Evolutionary conservation across 2,329 filamentous ascomycete species (phyloP).

Genomic region (Apiospora rasikravindrae): DNA sequence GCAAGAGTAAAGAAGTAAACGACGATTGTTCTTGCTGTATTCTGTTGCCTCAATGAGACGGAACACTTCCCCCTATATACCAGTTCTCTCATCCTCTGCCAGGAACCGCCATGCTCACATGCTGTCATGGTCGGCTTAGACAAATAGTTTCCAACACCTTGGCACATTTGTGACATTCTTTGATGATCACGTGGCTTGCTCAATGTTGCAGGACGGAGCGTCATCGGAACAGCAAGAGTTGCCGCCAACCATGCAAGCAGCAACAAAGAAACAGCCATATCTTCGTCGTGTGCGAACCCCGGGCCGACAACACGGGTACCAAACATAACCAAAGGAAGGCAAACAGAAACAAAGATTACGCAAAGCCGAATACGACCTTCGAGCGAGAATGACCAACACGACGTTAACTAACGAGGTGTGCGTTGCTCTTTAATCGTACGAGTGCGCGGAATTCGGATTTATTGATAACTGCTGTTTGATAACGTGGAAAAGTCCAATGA

Average conservation of each 20-base stretch:
- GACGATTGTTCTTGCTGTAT: neutral
- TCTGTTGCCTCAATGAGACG: neutral
- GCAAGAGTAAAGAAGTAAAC: neutral
- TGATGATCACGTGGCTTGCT: neutral
- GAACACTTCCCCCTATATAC: neutral
- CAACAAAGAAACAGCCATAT: neutral
- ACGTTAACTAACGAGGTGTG: neutral
- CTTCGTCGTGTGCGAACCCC: neutral
- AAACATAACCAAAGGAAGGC: neutral
- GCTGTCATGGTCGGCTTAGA: neutral
- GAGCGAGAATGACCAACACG: neutral
- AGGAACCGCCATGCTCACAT: neutral
- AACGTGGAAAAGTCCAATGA: neutral
- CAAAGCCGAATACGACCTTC: neutral
- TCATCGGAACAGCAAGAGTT: too few species aligned
- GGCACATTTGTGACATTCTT: neutral
- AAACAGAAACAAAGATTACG: neutral
- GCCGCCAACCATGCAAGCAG: neutral
- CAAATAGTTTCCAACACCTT: neutral
- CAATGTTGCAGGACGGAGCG: neutral
- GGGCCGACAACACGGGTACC: neutral
- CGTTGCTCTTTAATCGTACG: neutral
- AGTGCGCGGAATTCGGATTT: neutral
- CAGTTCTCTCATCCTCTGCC: too few species aligned
- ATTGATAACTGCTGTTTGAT: neutral